Conservation (phyloP, 78 protist species). For the Cyanophora paradoxa region DNA sequence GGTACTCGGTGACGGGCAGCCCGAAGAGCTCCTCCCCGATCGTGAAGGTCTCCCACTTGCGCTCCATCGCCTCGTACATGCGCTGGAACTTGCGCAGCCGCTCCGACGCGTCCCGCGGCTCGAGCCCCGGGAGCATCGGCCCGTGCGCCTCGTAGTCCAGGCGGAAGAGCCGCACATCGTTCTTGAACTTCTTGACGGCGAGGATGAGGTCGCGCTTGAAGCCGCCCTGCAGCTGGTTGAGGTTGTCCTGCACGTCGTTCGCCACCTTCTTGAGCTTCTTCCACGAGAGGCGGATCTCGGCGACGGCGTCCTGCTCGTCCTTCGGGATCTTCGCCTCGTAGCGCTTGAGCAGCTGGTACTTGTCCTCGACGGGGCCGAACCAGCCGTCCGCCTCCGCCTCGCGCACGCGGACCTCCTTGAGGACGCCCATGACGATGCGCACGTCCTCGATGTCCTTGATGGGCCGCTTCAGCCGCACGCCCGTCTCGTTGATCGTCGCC, state of each 20-base stretch:
- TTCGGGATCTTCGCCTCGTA: conserved; percentile 21
- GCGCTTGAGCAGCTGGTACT: conserved; percentile 26
- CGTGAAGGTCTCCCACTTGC: neutral
- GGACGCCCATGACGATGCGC: neutral
- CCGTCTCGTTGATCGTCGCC: conserved; percentile 4
- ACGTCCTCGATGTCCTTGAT: conserved; percentile 26
- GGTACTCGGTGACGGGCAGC: conserved; percentile 52
- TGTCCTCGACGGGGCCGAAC: conserved; percentile 36
- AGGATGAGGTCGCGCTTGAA: conserved; percentile 26
- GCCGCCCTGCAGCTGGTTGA: conserved; percentile 5
- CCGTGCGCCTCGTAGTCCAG: conserved; percentile 52
- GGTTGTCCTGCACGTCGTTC: neutral
- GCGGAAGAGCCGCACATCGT: conserved; percentile 33
- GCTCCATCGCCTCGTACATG: neutral
- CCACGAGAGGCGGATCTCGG: conserved; percentile 23
- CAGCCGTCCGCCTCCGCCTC: conserved; percentile 42
- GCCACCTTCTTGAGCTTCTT: neutral
- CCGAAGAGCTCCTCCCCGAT: conserved; percentile 79
- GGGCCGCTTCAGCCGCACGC: neutral
- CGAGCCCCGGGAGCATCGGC: conserved; percentile 24
- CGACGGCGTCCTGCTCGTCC: conserved; percentile 35
- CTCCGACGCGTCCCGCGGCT: conserved; percentile 26
- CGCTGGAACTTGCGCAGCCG: neutral
- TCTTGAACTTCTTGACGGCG: conserved; percentile 10
- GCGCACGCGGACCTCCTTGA: conserved; percentile 7